A percentile compares a stretch with the other conserved stretches of the same genome.
phyloP scores from a whole-genome alignment of 345 rosid species.

The Viola odorata region DNA sequence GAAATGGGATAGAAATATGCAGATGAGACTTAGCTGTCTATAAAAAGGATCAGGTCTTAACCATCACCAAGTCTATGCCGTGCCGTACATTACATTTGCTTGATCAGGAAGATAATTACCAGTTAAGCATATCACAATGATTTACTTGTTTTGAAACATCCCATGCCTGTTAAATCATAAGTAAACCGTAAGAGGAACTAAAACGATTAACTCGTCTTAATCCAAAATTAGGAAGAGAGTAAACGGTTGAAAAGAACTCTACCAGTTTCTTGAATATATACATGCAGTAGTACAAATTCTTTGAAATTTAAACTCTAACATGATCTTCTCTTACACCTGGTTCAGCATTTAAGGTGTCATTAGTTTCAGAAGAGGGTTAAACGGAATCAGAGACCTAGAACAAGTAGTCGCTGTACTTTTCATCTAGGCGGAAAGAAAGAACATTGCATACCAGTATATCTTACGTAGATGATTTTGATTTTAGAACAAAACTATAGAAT shows the following conservation, averaged over 20 bases:
- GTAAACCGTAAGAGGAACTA: neutral
- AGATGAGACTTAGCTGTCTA: neutral
- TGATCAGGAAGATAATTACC: conserved; percentile 5
- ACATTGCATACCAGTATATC: neutral
- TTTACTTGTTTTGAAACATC: neutral
- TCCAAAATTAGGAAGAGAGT: neutral
- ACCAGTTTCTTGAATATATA: neutral
- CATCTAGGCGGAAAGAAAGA: neutral
- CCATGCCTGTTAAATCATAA: neutral
- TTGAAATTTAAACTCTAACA: neutral
- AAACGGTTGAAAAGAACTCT: neutral
- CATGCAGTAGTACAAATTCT: neutral
- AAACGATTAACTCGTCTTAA: conserved; percentile 1
- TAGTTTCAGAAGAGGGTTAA: conserved; percentile 5
- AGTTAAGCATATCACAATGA: neutral
- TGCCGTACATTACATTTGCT: conserved; percentile 1
- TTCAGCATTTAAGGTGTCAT: neutral
- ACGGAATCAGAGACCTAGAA: neutral
- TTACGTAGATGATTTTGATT: conserved; percentile 5
- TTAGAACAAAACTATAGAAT: neutral
- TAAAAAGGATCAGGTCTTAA: neutral
- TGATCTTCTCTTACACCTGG: neutral
- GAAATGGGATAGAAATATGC: too few relatives aligned
- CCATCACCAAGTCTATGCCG: neutral
- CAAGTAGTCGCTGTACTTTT: neutral